Evolutionary conservation across 805 yeast genomes (phyloP).

Genomic region (Metahyphopichia silvanorum): DNA sequence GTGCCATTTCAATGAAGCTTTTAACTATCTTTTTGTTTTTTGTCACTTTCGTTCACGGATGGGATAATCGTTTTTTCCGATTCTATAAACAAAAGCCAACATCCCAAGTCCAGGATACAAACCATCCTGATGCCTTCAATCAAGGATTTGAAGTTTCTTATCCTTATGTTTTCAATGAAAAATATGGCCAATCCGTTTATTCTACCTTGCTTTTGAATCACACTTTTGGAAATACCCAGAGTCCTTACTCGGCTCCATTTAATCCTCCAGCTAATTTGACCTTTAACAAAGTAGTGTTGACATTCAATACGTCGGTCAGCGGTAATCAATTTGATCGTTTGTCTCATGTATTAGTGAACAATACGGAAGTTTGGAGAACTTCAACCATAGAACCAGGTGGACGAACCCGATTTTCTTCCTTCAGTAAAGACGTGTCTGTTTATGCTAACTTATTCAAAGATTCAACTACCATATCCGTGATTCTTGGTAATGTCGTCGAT

Average conservation of each 20-base stretch:
- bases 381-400: conserved; percentile 57
- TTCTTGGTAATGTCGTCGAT: conserved; percentile 48
- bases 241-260: conserved; percentile 37
- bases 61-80: too few species aligned
- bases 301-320: conserved; percentile 17
- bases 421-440: conserved; percentile 56
- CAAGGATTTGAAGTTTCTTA: conserved; percentile 3
- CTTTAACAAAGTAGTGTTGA: conserved; percentile 20
- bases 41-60: too few species aligned
- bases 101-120: too few species aligned
- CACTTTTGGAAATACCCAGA: conserved; percentile 49
- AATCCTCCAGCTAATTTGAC: conserved; percentile 31
- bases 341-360: conserved; percentile 22
- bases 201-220: conserved; percentile 36
- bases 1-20: too few species aligned
- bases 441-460: conserved; percentile 44
- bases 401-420: conserved; percentile 44
- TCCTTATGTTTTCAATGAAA: conserved; percentile 4
- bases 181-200: conserved; percentile 26
- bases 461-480: conserved; percentile 40
- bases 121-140: conserved; percentile 1
- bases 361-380: conserved; percentile 23
- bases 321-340: conserved; percentile 23
- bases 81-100: too few species aligned
- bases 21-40: too few species aligned